Evolutionary conservation across 352 stramenopile genomes (phyloP).

Genomic region (Poterioochromonas sp.): DNA sequence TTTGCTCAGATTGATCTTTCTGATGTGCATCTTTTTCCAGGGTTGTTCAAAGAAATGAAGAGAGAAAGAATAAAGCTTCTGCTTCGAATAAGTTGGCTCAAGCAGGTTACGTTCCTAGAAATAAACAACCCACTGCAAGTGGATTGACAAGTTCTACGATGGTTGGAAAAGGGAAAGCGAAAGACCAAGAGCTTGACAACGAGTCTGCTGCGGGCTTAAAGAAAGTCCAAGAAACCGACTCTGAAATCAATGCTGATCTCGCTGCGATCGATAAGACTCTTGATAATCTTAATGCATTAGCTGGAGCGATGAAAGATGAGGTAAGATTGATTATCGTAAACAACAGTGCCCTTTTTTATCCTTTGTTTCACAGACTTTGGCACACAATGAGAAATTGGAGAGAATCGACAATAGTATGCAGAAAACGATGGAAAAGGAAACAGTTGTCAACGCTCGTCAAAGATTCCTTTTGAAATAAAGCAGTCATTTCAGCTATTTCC

Average conservation of each 20-base stretch:
- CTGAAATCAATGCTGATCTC: slow-evolving; percentile 18
- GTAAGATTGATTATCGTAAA: not conserved
- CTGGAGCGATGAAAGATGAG: slow-evolving; percentile 6
- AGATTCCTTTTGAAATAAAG: slow-evolving; percentile 21
- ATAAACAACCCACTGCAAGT: not conserved
- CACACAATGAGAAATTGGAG: slow-evolving; percentile 23
- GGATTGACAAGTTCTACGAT: not conserved
- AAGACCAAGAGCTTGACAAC: slow-evolving; percentile 1
- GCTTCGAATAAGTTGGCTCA: not conserved
- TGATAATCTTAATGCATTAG: not conserved
- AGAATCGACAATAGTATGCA: slow-evolving; percentile 7
- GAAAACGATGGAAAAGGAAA: not conserved
- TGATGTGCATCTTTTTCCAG: not conserved
- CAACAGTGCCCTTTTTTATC: not conserved
- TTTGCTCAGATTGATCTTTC: too few relatives aligned
- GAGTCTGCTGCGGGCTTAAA: not conserved
- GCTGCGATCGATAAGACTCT: not conserved
- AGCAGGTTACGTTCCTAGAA: slow-evolving; percentile 23
- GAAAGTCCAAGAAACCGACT: not conserved
- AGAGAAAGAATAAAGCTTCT: not conserved
- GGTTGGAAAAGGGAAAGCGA: not conserved
- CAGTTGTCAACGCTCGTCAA: slow-evolving; percentile 27
- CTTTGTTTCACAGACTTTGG: not conserved
- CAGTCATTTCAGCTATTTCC: too few relatives aligned
- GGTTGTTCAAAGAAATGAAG: not conserved